Conservation (phyloP, 768 basidiomycete genomes). For the Macrolepiota albuminosa region DNA sequence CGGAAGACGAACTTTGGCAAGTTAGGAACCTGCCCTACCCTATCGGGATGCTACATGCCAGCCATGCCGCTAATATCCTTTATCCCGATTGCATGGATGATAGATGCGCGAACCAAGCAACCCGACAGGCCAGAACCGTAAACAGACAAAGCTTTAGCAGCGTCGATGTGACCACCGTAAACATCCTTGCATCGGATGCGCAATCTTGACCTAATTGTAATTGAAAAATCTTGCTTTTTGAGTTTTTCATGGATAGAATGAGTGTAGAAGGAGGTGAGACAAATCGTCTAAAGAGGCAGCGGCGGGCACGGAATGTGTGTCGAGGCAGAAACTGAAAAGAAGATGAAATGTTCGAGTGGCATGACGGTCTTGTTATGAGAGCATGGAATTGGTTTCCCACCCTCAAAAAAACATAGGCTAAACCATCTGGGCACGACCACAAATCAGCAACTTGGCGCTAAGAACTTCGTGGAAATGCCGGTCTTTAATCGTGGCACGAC, state of each 20-base stretch:
- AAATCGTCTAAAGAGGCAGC: neutral
- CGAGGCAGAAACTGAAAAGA: neutral
- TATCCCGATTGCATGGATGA: neutral
- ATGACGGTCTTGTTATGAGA: neutral
- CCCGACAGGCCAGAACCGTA: no score
- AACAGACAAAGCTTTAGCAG: neutral
- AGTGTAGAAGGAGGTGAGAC: neutral
- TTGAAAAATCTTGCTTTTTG: neutral
- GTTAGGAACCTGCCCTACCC: neutral
- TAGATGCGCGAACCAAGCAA: neutral
- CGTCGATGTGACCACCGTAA: neutral
- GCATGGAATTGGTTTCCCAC: neutral
- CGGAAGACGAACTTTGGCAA: neutral
- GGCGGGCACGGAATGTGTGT: neutral
- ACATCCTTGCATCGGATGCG: no score
- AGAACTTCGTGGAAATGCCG: slow-evolving; percentile 12
- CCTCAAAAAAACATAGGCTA: neutral
- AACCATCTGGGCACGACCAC: slow-evolving; percentile 14
- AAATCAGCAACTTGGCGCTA: slow-evolving; percentile 13
- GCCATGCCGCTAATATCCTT: neutral
- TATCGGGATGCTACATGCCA: neutral
- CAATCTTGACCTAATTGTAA: neutral
- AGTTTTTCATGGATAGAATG: neutral
- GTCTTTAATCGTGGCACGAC: neutral
- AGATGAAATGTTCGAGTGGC: neutral